A percentile compares a stretch with the other conserved stretches of the same genome.
Evolutionary conservation across 2,329 filamentous ascomycete genomes (phyloP).

Genomic region (Botrytis paeoniae): DNA sequence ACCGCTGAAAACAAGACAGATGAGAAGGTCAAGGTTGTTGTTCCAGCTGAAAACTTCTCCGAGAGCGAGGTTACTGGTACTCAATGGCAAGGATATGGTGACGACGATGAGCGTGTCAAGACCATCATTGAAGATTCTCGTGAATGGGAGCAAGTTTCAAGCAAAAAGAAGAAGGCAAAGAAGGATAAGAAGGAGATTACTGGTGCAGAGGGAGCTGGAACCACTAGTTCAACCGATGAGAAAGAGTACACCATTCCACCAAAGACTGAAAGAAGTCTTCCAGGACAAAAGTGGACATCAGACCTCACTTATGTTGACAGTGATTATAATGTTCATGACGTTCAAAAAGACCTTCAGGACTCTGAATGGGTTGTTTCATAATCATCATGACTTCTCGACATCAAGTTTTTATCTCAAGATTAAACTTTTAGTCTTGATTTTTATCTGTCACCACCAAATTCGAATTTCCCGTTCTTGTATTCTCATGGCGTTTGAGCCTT

Average conservation of each 20-base stretch:
- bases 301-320: slow-evolving; percentile 25
- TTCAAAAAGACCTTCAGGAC: slow-evolving; percentile 28
- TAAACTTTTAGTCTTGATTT: slow-evolving; percentile 9
- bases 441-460: not conserved
- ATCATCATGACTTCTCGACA: not conserved
- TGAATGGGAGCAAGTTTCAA: slow-evolving; percentile 57
- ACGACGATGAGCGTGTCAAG: slow-evolving; percentile 62
- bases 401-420: slow-evolving; percentile 5
- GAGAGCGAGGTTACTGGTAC: slow-evolving; percentile 28
- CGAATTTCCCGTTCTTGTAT: slow-evolving; percentile 14
- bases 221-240: slow-evolving; percentile 25
- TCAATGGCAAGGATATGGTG: slow-evolving; percentile 37
- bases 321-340: slow-evolving; percentile 26
- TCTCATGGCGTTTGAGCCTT: slow-evolving; percentile 20
- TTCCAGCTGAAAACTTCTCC: slow-evolving; percentile 31
- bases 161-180: slow-evolving; percentile 34
- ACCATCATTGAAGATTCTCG: slow-evolving; percentile 51
- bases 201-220: slow-evolving; percentile 19
- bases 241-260: slow-evolving; percentile 28
- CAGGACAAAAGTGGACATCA: slow-evolving; percentile 31
- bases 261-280: slow-evolving; percentile 24
- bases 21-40: slow-evolving; percentile 35
- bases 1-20: slow-evolving; percentile 48
- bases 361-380: slow-evolving; percentile 38
- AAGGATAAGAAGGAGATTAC: slow-evolving; percentile 33